Evolutionary conservation across 148 eudicot genomes (phyloP).

Genomic region (Rhododendron vialii): DNA sequence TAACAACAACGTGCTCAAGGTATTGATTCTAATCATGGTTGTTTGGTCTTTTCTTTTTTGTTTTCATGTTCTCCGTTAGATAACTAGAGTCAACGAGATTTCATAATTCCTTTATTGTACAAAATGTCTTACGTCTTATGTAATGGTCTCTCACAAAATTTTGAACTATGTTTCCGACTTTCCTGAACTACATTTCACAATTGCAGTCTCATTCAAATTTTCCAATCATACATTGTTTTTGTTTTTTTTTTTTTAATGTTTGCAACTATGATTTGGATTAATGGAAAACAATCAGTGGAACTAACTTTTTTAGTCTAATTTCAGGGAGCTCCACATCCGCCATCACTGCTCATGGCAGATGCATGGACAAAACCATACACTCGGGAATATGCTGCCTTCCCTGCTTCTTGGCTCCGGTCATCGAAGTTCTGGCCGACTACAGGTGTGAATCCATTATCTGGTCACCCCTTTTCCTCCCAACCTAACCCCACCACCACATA

Average conservation of each 20-base stretch:
- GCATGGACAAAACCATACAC: slow-evolving; percentile 88
- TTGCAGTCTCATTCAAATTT: background rate
- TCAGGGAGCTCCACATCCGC: slow-evolving; percentile 98
- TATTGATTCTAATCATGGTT: slow-evolving; percentile 14
- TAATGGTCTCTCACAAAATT: background rate
- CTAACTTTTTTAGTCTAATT: slow-evolving; percentile 22
- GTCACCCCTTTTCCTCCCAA: background rate
- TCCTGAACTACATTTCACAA: background rate
- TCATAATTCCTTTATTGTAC: background rate
- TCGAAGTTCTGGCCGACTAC: slow-evolving; percentile 98
- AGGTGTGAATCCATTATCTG: slow-evolving; percentile 33
- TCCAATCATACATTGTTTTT: background rate
- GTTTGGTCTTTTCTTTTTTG: background rate
- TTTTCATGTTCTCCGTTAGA: background rate
- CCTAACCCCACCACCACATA: background rate
- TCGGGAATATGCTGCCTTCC: slow-evolving; percentile 97
- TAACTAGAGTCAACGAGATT: background rate
- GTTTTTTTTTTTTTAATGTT: background rate
- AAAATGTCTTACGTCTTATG: background rate
- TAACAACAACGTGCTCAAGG: slow-evolving; percentile 94
- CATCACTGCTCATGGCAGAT: slow-evolving; percentile 92
- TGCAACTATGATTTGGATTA: background rate
- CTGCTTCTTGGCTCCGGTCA: slow-evolving; percentile 81
- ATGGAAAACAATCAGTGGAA: background rate
- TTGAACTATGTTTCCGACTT: background rate